These are phyloP conservation scores for Knoxdaviesia capensis DNA, from an alignment of 2,329 filamentous ascomycete genomes.

Conservation along the genomic window DNA sequence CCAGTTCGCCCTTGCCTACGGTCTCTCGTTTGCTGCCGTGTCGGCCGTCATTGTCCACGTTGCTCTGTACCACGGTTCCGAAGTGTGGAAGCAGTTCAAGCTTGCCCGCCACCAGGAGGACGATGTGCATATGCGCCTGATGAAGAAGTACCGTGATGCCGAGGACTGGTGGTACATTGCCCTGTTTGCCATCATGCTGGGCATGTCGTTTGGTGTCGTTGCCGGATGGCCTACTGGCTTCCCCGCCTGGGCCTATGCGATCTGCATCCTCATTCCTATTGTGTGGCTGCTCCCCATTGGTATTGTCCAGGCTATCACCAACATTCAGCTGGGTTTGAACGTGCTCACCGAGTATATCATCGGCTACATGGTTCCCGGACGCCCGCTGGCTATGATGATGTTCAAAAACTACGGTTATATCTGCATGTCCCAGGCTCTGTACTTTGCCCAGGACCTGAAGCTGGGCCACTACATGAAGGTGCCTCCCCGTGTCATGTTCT, in stretches of 20 bases:
- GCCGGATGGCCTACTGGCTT: constrained; percentile 35
- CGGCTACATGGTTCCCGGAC: constrained; percentile 53
- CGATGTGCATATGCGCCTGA: constrained; percentile 37
- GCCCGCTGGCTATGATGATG: constrained; percentile 55
- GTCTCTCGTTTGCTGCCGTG: constrained; percentile 47
- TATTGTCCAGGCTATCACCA: constrained; percentile 39
- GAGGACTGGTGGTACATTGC: constrained; percentile 38
- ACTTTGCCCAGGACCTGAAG: constrained; percentile 46
- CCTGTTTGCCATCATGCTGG: constrained; percentile 31
- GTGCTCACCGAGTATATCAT: constrained; percentile 55
- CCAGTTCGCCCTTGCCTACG: constrained; percentile 39
- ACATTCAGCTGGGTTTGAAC: constrained; percentile 45
- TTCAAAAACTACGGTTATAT: constrained; percentile 60
- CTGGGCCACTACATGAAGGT: constrained; percentile 50
- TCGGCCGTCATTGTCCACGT: constrained; percentile 38
- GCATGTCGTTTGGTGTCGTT: constrained; percentile 31
- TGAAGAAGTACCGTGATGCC: constrained; percentile 39
- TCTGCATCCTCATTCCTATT: constrained; percentile 35
- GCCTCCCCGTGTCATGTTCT: constrained; percentile 41
- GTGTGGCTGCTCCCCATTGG: constrained; percentile 41
- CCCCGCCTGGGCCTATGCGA: constrained; percentile 35
- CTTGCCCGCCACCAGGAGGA: constrained; percentile 34
- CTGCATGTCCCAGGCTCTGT: constrained; percentile 44
- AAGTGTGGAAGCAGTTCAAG: constrained; percentile 33
- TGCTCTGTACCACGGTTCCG: constrained; percentile 30